Evolutionary conservation across 345 rosid genomes (phyloP).

Genomic region (Trapa incisa): DNA sequence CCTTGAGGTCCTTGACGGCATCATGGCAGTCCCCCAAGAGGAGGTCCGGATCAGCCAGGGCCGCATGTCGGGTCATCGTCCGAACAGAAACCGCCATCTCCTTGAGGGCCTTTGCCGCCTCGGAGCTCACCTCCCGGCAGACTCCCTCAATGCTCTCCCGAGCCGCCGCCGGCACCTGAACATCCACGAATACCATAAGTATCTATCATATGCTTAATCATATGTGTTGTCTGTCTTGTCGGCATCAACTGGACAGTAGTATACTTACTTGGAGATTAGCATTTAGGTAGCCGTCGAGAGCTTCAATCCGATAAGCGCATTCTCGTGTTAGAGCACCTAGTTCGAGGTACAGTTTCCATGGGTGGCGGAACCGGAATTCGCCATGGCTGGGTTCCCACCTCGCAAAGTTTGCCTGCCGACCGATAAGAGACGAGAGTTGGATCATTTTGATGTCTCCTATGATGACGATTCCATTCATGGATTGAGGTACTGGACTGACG

Average conservation of each 20-base stretch:
- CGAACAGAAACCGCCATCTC: constrained; percentile 36
- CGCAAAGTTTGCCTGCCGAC: constrained; percentile 56
- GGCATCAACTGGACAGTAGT: not conserved
- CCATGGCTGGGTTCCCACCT: constrained; percentile 89
- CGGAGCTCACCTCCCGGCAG: constrained; percentile 35
- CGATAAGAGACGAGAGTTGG: not conserved
- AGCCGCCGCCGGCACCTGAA: constrained; percentile 35
- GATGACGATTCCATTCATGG: not conserved
- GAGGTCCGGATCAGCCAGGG: constrained; percentile 14
- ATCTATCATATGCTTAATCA: too few species aligned
- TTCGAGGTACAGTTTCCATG: constrained; percentile 60
- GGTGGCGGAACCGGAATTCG: constrained; percentile 51
- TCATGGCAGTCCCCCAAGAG: constrained; percentile 34
- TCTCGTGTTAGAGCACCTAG: constrained; percentile 36
- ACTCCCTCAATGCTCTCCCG: constrained; percentile 23
- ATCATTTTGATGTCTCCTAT: not conserved
- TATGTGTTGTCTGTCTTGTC: not conserved
- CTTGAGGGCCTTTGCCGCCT: constrained; percentile 41
- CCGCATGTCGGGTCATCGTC: constrained; percentile 24
- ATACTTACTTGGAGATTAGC: constrained; percentile 27
- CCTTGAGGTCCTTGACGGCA: constrained; percentile 26
- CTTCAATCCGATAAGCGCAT: constrained; percentile 53
- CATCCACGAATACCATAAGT: not conserved
- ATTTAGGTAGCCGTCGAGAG: constrained; percentile 39
- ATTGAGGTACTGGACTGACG: not conserved